Evolutionary conservation across 352 stramenopile genomes (phyloP).

Genomic region (Globisporangium cederbergense): DNA sequence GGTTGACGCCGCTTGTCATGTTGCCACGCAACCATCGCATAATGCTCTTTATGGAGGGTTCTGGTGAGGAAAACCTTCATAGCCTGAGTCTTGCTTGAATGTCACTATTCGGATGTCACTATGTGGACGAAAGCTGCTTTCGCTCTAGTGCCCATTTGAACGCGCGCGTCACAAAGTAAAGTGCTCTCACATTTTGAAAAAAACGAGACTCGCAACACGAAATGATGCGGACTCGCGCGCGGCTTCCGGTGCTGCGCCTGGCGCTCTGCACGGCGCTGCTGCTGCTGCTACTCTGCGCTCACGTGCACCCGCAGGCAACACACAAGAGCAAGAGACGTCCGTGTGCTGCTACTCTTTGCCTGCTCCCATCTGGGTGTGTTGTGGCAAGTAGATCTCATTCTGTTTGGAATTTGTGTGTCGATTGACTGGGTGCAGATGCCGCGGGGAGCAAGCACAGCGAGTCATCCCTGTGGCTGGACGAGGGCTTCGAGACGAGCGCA

Average conservation of each 20-base stretch:
- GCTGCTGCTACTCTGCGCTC: slow-evolving; percentile 7
- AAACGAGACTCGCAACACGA: slow-evolving; percentile 2
- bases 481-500: slow-evolving; percentile 29
- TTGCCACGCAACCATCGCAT: slow-evolving; percentile 8
- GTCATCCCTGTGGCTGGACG: slow-evolving; percentile 49
- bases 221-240: slow-evolving; percentile 1
- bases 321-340: slow-evolving; percentile 10
- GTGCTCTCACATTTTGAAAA: neutral
- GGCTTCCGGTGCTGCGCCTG: neutral
- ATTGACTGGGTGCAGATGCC: neutral
- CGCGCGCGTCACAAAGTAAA: neutral
- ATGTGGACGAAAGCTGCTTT: neutral
- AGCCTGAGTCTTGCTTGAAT: no score
- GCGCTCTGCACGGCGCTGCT: slow-evolving; percentile 6
- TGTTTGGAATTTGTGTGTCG: neutral
- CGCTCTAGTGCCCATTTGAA: slow-evolving; percentile 4
- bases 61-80: no score
- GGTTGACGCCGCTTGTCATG: slow-evolving; percentile 2
- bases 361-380: no score
- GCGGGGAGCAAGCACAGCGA: neutral
- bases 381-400: neutral
- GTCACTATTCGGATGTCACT: neutral
- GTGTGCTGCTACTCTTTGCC: neutral
- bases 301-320: neutral
- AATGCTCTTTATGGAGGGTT: no score